Conservation (phyloP, 208 protist genomes). For the Borovskyia barvae region DNA sequence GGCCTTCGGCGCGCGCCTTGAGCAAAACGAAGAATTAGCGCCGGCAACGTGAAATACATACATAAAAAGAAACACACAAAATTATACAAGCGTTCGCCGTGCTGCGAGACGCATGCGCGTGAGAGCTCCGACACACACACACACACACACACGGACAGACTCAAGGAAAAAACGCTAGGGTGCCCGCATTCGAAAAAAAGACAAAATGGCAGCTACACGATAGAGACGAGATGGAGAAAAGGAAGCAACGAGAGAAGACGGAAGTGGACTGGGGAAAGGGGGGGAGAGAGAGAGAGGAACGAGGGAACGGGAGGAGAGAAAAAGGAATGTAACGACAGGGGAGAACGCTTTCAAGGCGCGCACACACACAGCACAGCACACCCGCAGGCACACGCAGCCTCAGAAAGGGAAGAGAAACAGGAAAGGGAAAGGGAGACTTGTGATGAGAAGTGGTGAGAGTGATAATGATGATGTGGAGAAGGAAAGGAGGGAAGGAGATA, state of each 20-base stretch:
- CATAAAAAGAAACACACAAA: background rate
- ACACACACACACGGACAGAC: background rate
- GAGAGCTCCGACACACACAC: background rate
- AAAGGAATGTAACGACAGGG: background rate
- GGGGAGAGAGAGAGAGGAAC: background rate
- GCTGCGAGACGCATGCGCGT: too few relatives aligned
- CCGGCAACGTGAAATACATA: too few relatives aligned
- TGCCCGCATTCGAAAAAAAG: too few relatives aligned
- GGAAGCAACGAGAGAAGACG: background rate
- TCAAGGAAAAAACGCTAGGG: too few relatives aligned
- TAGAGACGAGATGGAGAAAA: background rate
- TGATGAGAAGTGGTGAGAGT: background rate
- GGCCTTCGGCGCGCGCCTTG: too few relatives aligned
- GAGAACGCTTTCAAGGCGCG: too few relatives aligned
- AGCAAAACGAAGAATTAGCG: too few relatives aligned
- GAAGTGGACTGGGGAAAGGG: background rate
- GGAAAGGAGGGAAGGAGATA: background rate
- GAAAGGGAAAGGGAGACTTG: background rate
- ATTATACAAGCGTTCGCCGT: too few relatives aligned
- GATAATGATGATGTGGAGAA: background rate
- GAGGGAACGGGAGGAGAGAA: background rate
- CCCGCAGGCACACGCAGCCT: background rate
- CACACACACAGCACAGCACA: too few relatives aligned
- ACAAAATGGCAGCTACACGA: too few relatives aligned
- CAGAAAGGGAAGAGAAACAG: constrained; percentile 8